Evolutionary conservation across 495 filamentous ascomycete species (phyloP).

Genomic region (Podospora tetraspora): DNA sequence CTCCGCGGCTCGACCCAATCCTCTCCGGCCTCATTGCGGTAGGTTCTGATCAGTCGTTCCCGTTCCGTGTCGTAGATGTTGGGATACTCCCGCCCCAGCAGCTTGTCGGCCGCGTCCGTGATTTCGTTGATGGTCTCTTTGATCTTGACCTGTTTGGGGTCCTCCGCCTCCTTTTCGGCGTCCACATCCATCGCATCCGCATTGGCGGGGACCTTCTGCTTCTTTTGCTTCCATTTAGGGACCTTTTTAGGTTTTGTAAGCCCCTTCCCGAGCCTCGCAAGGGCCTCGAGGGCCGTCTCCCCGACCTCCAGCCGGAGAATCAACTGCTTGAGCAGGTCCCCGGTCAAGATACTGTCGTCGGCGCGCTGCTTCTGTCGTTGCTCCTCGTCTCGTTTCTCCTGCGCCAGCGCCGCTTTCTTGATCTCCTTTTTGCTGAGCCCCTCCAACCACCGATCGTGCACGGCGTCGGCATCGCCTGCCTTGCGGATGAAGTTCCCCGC

Average conservation of each 20-base stretch:
- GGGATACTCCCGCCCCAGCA: slow-evolving; percentile 71
- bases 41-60: slow-evolving; percentile 79
- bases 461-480: slow-evolving; percentile 79
- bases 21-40: slow-evolving; percentile 80
- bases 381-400: slow-evolving; percentile 79
- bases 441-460: slow-evolving; percentile 88
- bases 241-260: slow-evolving; percentile 61
- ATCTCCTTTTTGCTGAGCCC: slow-evolving; percentile 92
- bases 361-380: slow-evolving; percentile 58
- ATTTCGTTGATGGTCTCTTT: slow-evolving; percentile 72
- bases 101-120: slow-evolving; percentile 80
- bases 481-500: slow-evolving; percentile 89
- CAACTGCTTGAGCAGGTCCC: slow-evolving; percentile 65
- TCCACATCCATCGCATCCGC: slow-evolving; percentile 62
- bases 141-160: slow-evolving; percentile 64
- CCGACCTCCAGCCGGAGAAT: slow-evolving; percentile 70
- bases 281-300: slow-evolving; percentile 84
- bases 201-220: slow-evolving; percentile 35
- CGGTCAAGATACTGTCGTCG: slow-evolving; percentile 68
- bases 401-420: slow-evolving; percentile 76
- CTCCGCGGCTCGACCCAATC: slow-evolving; percentile 65
- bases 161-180: slow-evolving; percentile 46
- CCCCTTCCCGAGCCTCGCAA: slow-evolving; percentile 71
- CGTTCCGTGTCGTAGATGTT: slow-evolving; percentile 88
- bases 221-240: slow-evolving; percentile 56